Base-by-base conservation (phyloP, 768 basidiomycete species). In the Trametes cingulata region DNA sequence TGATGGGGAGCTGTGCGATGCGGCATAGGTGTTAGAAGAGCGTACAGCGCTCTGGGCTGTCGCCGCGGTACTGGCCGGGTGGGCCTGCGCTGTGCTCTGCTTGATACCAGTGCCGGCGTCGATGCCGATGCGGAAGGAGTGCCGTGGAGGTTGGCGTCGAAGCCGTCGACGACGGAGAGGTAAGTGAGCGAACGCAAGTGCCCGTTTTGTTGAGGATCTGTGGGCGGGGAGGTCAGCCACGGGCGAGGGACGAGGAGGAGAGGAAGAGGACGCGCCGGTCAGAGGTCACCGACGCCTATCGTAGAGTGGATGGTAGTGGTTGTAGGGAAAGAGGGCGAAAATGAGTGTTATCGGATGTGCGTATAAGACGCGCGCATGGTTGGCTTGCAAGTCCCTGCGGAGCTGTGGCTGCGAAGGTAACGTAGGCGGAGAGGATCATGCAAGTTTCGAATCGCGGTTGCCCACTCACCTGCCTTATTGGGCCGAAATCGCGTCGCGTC, bases 11-110 rank as follows among this genome's bases (percentile, higher is more conserved):
- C 51, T 71, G 67, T 5, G 75, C 53, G 15, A 81, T 69, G 1
- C 67, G 67, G 8, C 69, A 67, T 20, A 79, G 73, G 27, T 77
- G 76, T 69, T 75, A 80, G 66, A 79, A 79, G n/a, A 82, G 67
- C 0, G 74, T 73, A 4, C 77, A 73, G 13, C 81, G 68, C 65
- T 77, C 75, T 4, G 78, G 78, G 61, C 79, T 79, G 43, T 75
- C 74, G 13, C 79, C 79, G 20, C 52, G 20, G 43, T 40, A 19
- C 3, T 48, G 40, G 20, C 48, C 67, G 19, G 65, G 58, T 14
- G 6, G 10, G 1, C 33, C 39, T 2, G 41, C 36, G 50, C 67
- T 64, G 51, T 37, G 48, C 15, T 37, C 17, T 12, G 66, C 76
- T 52, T 78, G 77, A 8, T 66, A 69, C 72, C 69, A 74, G 41